These are phyloP conservation scores for Scleroderma bovista DNA, from an alignment of 768 basidiomycete species.

Conservation along the genomic window DNA sequence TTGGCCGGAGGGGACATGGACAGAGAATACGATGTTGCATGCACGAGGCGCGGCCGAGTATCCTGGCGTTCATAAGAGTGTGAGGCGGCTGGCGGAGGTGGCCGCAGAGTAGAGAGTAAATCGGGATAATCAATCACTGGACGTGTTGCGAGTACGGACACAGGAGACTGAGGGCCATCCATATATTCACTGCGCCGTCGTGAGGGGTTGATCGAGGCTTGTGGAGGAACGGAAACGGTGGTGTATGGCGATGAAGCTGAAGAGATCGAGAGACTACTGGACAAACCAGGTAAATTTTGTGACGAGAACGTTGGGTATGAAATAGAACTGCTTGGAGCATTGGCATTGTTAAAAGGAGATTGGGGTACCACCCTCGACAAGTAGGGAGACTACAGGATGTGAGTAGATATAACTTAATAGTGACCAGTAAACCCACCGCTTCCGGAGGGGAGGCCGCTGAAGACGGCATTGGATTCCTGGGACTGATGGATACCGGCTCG, in stretches of 20 bases:
- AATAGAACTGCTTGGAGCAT: conserved; percentile 35
- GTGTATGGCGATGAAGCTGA: conserved; percentile 36
- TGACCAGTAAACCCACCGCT: conserved; percentile 34
- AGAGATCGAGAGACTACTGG: conserved; percentile 35
- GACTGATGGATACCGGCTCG: conserved; percentile 15
- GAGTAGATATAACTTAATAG: not conserved
- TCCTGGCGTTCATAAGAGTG: conserved; percentile 72
- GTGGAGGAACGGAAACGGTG: conserved; percentile 62
- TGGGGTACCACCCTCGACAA: conserved; percentile 30
- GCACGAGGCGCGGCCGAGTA: conserved; percentile 49
- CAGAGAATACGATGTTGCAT: conserved; percentile 32
- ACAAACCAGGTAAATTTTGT: conserved; percentile 32
- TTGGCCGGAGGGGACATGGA: conserved; percentile 14
- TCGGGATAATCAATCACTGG: conserved; percentile 79
- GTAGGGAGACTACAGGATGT: conserved; percentile 29
- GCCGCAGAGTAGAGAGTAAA: conserved; percentile 52
- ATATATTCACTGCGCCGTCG: conserved; percentile 73
- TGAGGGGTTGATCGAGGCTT: conserved; percentile 79
- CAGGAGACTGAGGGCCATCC: conserved; percentile 68
- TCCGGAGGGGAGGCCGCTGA: conserved; percentile 45
- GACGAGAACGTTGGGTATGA: conserved; percentile 49
- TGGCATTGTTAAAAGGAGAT: conserved; percentile 34
- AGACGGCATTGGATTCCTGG: conserved; percentile 39
- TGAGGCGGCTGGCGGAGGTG: conserved; percentile 74
- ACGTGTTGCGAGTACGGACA: conserved; percentile 41